Percentiles rank a stretch among this genome's conserved stretches.
These are phyloP conservation scores for Saturnispora quitensis DNA, from an alignment of 805 yeast genomes.

Conservation along the genomic window DNA sequence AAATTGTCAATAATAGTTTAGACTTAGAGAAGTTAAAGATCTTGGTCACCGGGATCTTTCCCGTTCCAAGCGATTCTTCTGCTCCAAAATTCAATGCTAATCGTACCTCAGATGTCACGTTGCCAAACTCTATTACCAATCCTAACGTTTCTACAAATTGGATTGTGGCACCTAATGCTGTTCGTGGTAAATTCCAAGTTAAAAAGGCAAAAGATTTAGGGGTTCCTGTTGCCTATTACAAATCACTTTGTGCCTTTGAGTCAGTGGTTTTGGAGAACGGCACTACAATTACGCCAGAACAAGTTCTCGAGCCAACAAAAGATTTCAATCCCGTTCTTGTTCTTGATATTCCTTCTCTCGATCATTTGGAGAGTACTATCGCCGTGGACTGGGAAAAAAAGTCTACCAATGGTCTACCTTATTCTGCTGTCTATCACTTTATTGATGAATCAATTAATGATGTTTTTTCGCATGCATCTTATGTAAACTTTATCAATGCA, in stretches of 20 bases:
- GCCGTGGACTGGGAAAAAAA: conserved; percentile 17
- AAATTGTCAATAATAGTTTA: neutral
- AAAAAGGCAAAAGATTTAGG: conserved; percentile 60
- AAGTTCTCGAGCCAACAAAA: conserved; percentile 61
- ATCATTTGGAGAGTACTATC: conserved; percentile 32
- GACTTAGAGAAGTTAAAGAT: conserved; percentile 8
- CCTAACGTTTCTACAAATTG: conserved; percentile 47
- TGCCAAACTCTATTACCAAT: conserved; percentile 21
- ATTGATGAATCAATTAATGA: conserved; percentile 47
- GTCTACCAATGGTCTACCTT: conserved; percentile 8
- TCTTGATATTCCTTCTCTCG: conserved; percentile 58
- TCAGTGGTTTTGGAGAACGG: conserved; percentile 53
- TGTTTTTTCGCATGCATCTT: conserved; percentile 32
- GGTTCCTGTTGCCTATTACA: conserved; percentile 52
- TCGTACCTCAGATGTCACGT: conserved; percentile 16
- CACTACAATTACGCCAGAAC: conserved; percentile 47
- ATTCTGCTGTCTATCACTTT: conserved; percentile 61
- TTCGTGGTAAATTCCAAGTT: conserved; percentile 69
- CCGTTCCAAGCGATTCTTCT: conserved; percentile 11
- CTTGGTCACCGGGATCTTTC: conserved; percentile 19
- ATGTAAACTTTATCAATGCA: conserved; percentile 40
- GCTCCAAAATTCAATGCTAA: conserved; percentile 11
- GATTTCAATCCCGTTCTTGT: conserved; percentile 52
- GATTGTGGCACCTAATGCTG: conserved; percentile 54
- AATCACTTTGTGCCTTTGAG: conserved; percentile 50